These are phyloP conservation scores for Pyrenochaeta sp. DNA, from an alignment of 2,329 filamentous ascomycete species.

Conservation along the genomic window DNA sequence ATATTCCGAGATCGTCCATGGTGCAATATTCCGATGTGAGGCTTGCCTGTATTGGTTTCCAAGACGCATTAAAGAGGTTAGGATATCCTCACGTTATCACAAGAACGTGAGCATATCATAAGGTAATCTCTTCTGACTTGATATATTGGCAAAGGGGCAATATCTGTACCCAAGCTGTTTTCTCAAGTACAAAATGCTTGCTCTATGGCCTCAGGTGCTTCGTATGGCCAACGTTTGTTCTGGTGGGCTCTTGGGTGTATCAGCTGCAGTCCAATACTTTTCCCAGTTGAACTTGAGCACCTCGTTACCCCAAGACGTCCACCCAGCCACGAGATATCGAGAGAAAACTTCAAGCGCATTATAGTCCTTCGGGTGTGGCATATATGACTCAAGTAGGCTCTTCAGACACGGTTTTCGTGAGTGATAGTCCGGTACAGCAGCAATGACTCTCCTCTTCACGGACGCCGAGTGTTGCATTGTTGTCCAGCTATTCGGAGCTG, in stretches of 20 bases:
- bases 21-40: background rate
- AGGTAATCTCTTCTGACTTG: too few species aligned
- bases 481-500: constrained; percentile 34
- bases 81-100: too few species aligned
- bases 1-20: background rate
- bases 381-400: constrained; percentile 63
- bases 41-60: background rate
- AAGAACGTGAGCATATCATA: too few species aligned
- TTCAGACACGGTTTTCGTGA: constrained; percentile 80
- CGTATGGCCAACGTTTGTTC: constrained; percentile 4
- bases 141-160: too few species aligned
- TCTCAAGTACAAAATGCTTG: too few species aligned
- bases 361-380: constrained; percentile 58
- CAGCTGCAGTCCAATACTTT: constrained; percentile 56
- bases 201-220: background rate
- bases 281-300: constrained; percentile 73
- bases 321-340: constrained; percentile 74
- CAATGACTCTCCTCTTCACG: constrained; percentile 64
- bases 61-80: background rate
- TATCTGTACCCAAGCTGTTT: too few species aligned
- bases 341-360: constrained; percentile 79
- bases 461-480: constrained; percentile 32
- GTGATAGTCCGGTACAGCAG: constrained; percentile 78
- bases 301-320: constrained; percentile 83
- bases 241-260: background rate